Conservation (phyloP, 73 alveolate genomes). For the Halteria grandinella region DNA sequence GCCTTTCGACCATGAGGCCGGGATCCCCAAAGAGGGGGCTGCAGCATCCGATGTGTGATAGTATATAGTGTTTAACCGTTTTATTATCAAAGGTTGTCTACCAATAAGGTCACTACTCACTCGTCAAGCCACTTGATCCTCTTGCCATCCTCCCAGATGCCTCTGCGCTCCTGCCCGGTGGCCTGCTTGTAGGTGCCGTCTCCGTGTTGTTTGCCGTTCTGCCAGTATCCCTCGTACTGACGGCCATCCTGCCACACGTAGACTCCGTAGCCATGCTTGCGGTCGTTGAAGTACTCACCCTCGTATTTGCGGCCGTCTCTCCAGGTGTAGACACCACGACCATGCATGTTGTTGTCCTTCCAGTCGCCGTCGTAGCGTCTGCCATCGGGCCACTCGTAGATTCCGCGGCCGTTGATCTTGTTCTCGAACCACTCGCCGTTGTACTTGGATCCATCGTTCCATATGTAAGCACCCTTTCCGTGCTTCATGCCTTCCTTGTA, state of each 20-base stretch:
- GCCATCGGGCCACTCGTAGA: conserved; percentile 78
- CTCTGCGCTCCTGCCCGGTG: conserved; percentile 65
- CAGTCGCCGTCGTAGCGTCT: conserved; percentile 76
- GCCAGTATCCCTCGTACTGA: conserved; percentile 71
- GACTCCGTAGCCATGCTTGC: conserved; percentile 78
- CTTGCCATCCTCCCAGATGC: conserved; percentile 82
- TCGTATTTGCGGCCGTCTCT: conserved; percentile 77
- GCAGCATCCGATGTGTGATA: too few relatives aligned
- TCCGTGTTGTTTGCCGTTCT: conserved; percentile 78
- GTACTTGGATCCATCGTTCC: conserved; percentile 79
- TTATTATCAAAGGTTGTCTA: too few relatives aligned
- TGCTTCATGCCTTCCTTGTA: conserved; percentile 79
- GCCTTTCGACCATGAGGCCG: too few relatives aligned
- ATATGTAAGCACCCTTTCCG: conserved; percentile 77
- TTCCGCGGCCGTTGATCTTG: conserved; percentile 71
- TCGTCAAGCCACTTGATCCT: conserved; percentile 54
- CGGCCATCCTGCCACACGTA: conserved; percentile 82
- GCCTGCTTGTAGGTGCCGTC: conserved; percentile 69
- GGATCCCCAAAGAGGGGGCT: too few relatives aligned
- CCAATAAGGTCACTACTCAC: not conserved
- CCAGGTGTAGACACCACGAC: conserved; percentile 74
- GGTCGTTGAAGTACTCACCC: conserved; percentile 75
- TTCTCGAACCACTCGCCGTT: conserved; percentile 76
- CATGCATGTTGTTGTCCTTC: conserved; percentile 83
- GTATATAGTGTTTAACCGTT: too few relatives aligned